Evolutionary conservation across 768 basidiomycete genomes (phyloP), one percentile per base, ranked within the genome.

Genomic region (Zangia roseola): DNA sequence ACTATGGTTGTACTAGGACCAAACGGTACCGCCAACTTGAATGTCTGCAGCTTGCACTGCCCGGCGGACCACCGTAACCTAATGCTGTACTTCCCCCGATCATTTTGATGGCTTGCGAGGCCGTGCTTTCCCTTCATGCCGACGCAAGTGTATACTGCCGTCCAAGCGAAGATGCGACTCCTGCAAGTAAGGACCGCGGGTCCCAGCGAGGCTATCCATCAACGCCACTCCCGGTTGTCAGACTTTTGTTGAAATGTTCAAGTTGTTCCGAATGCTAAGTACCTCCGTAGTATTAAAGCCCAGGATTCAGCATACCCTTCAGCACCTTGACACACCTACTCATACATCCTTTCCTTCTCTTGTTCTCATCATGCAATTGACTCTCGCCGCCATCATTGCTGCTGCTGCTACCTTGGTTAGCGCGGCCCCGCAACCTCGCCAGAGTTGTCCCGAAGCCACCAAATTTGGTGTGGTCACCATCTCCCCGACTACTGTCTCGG

Each of bases 391-490:
- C 14, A 21, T 60, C 21, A 10, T 61, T 25, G 43, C 45, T 10
- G 52, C 43, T 33, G 41, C 36, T 21, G 45, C 52, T 37, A 39
- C 52, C 33, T 23, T 67, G 5, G 59, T 55, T 6, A 37, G 47
- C 8, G 64, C 55, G 0, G 43, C 47, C 6, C 67, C 61, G 2
- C 56, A 47, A 3, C 38, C 57, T 28, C 62, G 67, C 17, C 55
- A 53, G 28, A 43, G 4, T 8, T 66, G 65, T 43, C 0, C 64
- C 3, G n/a, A 62, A 35, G 65, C 64, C 19, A 2, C 57, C 12
- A 55, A 23, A 6, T 66, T 45, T 43, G 65, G 65, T 10, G 30
- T 40, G 4, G 19, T 66, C 20, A 45, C 0, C 0, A 16, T 69
- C 34, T 50, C 53, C 39, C 65, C 65, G 16, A 46, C 54, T 33